Evolutionary conservation across 2,329 filamentous ascomycete species (phyloP).

Genomic region (Zasmidium citrigriseum): DNA sequence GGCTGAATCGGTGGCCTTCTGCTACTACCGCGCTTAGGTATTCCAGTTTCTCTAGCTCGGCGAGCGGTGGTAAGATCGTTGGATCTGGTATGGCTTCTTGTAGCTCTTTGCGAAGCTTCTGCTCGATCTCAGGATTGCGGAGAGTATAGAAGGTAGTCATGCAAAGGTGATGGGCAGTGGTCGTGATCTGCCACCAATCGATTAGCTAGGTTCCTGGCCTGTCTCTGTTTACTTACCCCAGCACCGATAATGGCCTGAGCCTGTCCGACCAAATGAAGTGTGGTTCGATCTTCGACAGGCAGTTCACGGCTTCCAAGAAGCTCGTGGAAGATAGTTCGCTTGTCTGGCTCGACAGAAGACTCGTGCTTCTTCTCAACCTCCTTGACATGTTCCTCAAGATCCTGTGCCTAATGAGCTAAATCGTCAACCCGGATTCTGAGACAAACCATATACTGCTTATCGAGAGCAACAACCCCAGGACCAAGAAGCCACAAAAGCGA

Average conservation of each 20-base stretch:
- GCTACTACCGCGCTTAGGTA: conserved; percentile 21
- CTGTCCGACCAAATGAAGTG: too few species aligned
- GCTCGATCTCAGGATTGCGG: conserved; percentile 34
- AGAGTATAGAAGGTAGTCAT: conserved; percentile 45
- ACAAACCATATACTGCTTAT: too few species aligned
- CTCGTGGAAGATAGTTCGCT: conserved; percentile 2
- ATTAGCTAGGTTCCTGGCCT: too few species aligned
- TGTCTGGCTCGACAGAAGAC: background rate
- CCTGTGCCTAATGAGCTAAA: too few species aligned
- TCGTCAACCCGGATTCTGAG: too few species aligned
- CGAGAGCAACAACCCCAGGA: too few species aligned
- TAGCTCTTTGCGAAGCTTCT: conserved; percentile 43
- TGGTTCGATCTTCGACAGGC: background rate
- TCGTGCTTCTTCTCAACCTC: conserved; percentile 4
- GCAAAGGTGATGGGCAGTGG: conserved; percentile 44
- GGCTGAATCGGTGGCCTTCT: conserved; percentile 21
- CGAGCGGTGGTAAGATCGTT: background rate
- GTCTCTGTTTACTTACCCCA: conserved; percentile 37
- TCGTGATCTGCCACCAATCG: conserved; percentile 23
- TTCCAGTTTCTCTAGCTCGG: conserved; percentile 18
- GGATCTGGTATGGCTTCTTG: conserved; percentile 12
- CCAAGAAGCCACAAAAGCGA: too few species aligned
- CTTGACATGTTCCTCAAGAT: too few species aligned
- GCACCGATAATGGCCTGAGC: conserved; percentile 46
- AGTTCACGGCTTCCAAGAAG: conserved; percentile 7